These are phyloP conservation scores for Chaetomium fimeti DNA, from an alignment of 495 filamentous ascomycete genomes.

Conservation along the genomic window DNA sequence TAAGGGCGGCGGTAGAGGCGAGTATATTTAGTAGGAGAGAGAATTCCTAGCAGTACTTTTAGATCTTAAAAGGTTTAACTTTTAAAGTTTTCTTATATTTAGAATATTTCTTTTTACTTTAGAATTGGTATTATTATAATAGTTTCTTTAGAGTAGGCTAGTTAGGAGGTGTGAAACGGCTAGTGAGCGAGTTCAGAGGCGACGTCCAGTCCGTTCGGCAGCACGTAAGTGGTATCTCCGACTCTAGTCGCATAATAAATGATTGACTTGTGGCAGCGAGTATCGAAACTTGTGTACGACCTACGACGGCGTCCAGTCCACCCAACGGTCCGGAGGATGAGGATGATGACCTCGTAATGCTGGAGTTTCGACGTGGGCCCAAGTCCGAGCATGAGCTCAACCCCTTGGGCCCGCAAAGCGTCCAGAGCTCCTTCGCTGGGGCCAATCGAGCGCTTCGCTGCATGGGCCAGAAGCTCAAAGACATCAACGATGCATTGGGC, in stretches of 20 bases:
- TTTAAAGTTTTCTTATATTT: too few species aligned
- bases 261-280: constrained; percentile 28
- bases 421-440: constrained; percentile 36
- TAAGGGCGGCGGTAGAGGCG: too few species aligned
- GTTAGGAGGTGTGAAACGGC: constrained; percentile 17
- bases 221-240: constrained; percentile 29
- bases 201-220: constrained; percentile 19
- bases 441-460: constrained; percentile 38
- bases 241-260: neutral
- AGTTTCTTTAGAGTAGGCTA: too few species aligned
- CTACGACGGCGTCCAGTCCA: constrained; percentile 1
- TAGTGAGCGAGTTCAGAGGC: constrained; percentile 13
- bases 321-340: constrained; percentile 13
- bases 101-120: too few species aligned
- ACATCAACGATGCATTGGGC: too few species aligned
- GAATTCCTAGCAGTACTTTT: too few species aligned
- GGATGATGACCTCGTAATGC: constrained; percentile 23
- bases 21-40: too few species aligned
- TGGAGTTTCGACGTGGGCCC: constrained; percentile 25
- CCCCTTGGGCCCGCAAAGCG: constrained; percentile 11
- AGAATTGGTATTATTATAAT: too few species aligned
- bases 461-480: too few species aligned
- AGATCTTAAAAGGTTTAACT: too few species aligned
- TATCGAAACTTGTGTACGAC: constrained; percentile 22
- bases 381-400: constrained; percentile 1